These are phyloP conservation scores for Phytopythium sindhum DNA, from an alignment of 352 stramenopile species.

Conservation along the genomic window DNA sequence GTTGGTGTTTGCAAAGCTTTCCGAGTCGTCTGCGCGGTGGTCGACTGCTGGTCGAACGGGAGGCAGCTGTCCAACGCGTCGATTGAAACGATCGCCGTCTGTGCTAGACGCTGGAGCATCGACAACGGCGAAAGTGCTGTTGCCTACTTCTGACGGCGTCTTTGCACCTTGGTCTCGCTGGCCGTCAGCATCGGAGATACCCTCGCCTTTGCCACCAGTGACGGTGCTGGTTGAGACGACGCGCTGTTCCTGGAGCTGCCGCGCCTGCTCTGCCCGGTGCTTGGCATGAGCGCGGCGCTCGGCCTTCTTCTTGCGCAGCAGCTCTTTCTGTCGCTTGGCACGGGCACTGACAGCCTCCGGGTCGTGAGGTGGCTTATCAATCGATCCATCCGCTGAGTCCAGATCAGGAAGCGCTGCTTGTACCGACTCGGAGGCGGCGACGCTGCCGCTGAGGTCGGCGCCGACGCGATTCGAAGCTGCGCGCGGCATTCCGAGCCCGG, in stretches of 20 bases:
- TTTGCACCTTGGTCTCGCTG: not conserved
- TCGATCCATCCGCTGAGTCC: not conserved
- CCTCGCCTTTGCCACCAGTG: not conserved
- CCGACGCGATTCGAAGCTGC: not conserved
- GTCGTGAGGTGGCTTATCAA: not conserved
- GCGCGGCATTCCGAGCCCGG: not conserved
- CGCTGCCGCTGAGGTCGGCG: not conserved
- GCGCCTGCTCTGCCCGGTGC: constrained; percentile 25
- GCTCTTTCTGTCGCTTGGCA: constrained; percentile 37
- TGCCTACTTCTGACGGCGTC: not conserved
- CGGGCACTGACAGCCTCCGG: not conserved
- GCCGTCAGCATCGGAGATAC: not conserved
- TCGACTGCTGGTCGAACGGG: not conserved
- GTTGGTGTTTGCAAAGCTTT: not conserved
- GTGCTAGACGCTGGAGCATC: not conserved
- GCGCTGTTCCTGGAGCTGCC: constrained; percentile 17
- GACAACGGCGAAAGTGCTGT: not conserved
- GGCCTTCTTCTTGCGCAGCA: constrained; percentile 45
- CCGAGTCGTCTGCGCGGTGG: not conserved
- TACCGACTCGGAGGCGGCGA: not conserved
- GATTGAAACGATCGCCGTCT: not conserved
- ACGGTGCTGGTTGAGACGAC: not conserved
- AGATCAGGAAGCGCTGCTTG: not conserved
- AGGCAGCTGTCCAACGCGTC: not conserved
- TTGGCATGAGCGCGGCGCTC: constrained; percentile 45